A percentile compares a stretch with the other conserved stretches of the same genome.
Conservation (phyloP, 495 filamentous ascomycete genomes). For the Aspergillus cristatus region DNA sequence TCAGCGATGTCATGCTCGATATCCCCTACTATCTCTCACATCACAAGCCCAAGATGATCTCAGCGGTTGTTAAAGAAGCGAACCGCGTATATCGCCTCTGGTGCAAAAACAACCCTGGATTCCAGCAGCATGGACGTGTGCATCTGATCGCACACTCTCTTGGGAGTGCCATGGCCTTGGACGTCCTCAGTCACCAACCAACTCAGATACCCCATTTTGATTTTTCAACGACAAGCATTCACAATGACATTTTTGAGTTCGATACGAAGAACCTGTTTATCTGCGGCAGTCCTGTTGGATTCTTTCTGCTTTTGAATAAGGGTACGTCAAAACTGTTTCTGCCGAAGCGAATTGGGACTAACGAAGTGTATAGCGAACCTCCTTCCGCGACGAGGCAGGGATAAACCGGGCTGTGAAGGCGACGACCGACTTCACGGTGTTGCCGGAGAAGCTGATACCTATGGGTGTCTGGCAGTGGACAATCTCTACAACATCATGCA, state of each 20-base stretch:
- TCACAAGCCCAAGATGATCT: constrained; percentile 90
- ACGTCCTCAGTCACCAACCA: constrained; percentile 84
- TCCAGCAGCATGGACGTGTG: constrained; percentile 70
- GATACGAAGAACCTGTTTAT: constrained; percentile 84
- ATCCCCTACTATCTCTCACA: constrained; percentile 95
- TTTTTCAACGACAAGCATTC: constrained; percentile 36
- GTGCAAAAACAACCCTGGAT: constrained; percentile 85
- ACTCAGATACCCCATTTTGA: constrained; percentile 52
- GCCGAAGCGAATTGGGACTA: constrained; percentile 2
- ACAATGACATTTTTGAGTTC: constrained; percentile 71
- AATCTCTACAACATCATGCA: constrained; percentile 94
- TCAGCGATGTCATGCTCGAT: constrained; percentile 95
- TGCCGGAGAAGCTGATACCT: constrained; percentile 64
- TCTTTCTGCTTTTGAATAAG: constrained; percentile 85
- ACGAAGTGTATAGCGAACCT: constrained; percentile 43
- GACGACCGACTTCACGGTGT: constrained; percentile 56
- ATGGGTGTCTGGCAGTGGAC: constrained; percentile 86
- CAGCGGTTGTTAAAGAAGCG: constrained; percentile 80
- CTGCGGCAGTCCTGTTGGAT: constrained; percentile 84
- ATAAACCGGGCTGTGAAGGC: constrained; percentile 63
- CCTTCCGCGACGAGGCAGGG: constrained; percentile 64
- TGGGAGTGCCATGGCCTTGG: constrained; percentile 86
- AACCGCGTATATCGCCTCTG: constrained; percentile 90
- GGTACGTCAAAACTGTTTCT: constrained; percentile 18
- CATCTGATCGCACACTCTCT: constrained; percentile 91